These are phyloP conservation scores for Phytophthora crassamura DNA, from an alignment of 352 stramenopile species.

Conservation along the genomic window DNA sequence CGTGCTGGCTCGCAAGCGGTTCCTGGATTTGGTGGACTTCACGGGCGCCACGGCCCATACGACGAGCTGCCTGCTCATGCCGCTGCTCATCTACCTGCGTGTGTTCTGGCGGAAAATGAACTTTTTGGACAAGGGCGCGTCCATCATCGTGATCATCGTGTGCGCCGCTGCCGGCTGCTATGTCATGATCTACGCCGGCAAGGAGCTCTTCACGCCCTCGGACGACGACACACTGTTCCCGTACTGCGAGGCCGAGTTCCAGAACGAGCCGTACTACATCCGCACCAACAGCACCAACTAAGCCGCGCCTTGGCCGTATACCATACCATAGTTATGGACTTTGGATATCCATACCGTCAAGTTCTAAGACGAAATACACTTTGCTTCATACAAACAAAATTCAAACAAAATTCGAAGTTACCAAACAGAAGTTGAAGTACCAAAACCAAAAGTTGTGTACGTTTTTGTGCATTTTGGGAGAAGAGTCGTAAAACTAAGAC, in stretches of 20 bases:
- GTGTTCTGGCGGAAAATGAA: constrained; percentile 50
- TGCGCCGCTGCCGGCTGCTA: constrained; percentile 56
- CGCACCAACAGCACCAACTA: constrained; percentile 38
- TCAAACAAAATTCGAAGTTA: too few relatives aligned
- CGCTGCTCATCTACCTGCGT: constrained; percentile 62
- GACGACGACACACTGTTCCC: constrained; percentile 51
- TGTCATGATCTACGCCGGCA: constrained; percentile 58
- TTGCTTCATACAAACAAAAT: background rate
- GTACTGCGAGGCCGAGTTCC: constrained; percentile 63
- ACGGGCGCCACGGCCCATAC: constrained; percentile 59
- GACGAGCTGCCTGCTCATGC: constrained; percentile 60
- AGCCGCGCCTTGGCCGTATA: constrained; percentile 4
- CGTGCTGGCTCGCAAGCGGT: constrained; percentile 51
- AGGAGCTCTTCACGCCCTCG: constrained; percentile 58
- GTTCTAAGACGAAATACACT: constrained; percentile 8
- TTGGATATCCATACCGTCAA: background rate
- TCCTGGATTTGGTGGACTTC: constrained; percentile 64
- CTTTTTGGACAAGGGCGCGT: constrained; percentile 49
- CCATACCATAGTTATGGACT: constrained; percentile 2
- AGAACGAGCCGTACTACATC: constrained; percentile 58
- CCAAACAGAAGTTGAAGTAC: too few relatives aligned
- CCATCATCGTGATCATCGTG: constrained; percentile 48
- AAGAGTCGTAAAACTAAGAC: too few relatives aligned
- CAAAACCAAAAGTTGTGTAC: too few relatives aligned
- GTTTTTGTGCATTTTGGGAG: too few relatives aligned